Evolutionary conservation across 139 green algal species (phyloP), one percentile per base, ranked within the genome.

Genomic region (Limnomonas spitsbergensis): DNA sequence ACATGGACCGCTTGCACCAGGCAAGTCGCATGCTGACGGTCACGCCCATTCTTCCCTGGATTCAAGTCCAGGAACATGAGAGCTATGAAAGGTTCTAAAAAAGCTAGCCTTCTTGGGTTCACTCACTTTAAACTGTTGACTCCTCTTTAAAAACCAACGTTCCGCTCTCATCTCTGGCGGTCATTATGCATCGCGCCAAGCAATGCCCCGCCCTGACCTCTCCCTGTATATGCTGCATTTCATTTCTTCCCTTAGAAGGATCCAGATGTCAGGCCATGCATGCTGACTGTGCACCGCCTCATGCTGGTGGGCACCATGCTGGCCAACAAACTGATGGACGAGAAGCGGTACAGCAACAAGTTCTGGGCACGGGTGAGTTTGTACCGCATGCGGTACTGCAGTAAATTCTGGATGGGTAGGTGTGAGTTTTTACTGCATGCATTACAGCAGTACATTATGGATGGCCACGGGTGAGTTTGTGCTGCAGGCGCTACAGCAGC

Each of bases 271-370:
- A 32, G 7, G 7, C 70, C 70, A 7, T 77, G 39, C 40, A 3
- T 38, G 37, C 78, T 88, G 35, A 96, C 92, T 47, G 82, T 92
- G 38, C 91, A 95, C 76, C 87, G 91, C 36, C 82, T 95, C 35
- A 56, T 95, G 47, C 75, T 93, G 4, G 88, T 84, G 31, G 82
- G 83, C 47, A 53, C 89, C n/a, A 74, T 95, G 75, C 69, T 92
- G 7, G 90, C 92, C 34, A 88, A 86, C 53, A 95, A 95, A 84
- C 90, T 96, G 36, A 80, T 89, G 38, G 91, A 95, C 76, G 91
- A 95, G 79, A 83, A 87, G 72, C 88, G 89, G 67, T 95, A 89
- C 86, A 94, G 91, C 75, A 96, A 95, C 79, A 69, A 78, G 7
- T 93, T 92, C 79, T 27, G 4, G 29, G 31, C 61, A 40, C 67